phyloP scores from a whole-genome alignment of 176 grass and related monocot genomes.

The Cenchrus americanus region DNA sequence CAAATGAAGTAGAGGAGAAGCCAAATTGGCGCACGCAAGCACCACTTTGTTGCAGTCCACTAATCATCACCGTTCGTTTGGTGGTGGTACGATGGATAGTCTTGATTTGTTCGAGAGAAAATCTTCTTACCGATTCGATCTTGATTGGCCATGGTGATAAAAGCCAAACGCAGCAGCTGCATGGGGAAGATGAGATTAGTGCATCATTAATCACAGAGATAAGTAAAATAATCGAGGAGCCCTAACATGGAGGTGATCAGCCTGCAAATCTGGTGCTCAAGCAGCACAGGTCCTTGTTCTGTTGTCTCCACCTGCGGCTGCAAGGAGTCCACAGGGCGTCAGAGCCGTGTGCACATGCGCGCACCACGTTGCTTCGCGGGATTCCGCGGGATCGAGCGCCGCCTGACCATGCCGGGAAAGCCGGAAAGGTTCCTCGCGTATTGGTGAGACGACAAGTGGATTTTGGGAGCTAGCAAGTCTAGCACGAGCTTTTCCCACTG shows the following conservation, averaged over 20 bases:
- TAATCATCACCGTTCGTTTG: too few species aligned
- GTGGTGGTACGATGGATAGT: too few species aligned
- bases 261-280: conserved; percentile 10
- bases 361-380: conserved; percentile 11
- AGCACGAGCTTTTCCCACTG: not conserved
- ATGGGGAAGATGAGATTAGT: not conserved
- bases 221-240: not conserved
- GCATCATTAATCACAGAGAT: not conserved
- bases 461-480: conserved; percentile 10
- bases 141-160: too few species aligned
- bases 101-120: too few species aligned
- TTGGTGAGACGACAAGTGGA: not conserved
- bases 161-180: too few species aligned
- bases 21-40: not conserved
- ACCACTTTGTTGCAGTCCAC: not conserved
- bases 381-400: not conserved
- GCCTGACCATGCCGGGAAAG: not conserved
- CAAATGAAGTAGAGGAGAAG: not conserved
- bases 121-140: too few species aligned
- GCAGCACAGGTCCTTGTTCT: not conserved
- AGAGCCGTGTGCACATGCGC: conserved; percentile 35
- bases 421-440: not conserved
- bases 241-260: not conserved
- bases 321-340: not conserved
- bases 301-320: not conserved